phyloP scores from a whole-genome alignment of 768 basidiomycete species.

The Clitopilus hobsonii region DNA sequence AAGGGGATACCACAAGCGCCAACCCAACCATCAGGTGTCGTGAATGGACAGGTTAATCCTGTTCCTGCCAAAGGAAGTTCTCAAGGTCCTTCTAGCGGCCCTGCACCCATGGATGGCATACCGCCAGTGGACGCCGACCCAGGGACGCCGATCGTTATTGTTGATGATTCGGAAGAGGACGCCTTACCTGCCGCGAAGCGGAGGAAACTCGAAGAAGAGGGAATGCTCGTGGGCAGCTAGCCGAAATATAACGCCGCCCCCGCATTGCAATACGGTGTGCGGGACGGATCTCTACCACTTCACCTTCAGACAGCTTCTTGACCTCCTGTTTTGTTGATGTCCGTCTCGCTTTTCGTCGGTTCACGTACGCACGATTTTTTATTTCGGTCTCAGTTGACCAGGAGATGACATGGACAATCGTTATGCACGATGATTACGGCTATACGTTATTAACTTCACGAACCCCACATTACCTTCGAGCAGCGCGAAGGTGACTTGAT shows the following conservation, averaged over 20 bases:
- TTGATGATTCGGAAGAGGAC: constrained; percentile 53
- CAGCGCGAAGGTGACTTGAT: neutral
- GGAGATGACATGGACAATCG: neutral
- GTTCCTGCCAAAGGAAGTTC: neutral
- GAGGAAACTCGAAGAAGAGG: constrained; percentile 41
- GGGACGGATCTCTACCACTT: neutral
- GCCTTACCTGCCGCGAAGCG: constrained; percentile 54
- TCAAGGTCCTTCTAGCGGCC: constrained; percentile 22
- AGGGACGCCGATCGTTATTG: constrained; percentile 53
- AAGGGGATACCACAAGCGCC: constrained; percentile 1
- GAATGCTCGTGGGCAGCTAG: constrained; percentile 9
- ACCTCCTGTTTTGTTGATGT: constrained; percentile 3
- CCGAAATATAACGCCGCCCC: neutral
- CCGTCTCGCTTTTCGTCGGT: neutral
- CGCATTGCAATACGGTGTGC: neutral
- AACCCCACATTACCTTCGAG: neutral
- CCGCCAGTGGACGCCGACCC: constrained; percentile 19
- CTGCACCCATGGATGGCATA: constrained; percentile 25
- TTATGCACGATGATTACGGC: neutral
- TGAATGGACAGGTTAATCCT: constrained; percentile 1
- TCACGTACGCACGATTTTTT: neutral
- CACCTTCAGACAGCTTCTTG: neutral
- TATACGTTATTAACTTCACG: neutral
- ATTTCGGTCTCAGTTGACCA: neutral
- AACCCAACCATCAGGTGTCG: neutral